Evolutionary conservation across 192 early-diverging fungal species (phyloP), one percentile per base, ranked within the genome.

Genomic region (Paraglomus occultum): DNA sequence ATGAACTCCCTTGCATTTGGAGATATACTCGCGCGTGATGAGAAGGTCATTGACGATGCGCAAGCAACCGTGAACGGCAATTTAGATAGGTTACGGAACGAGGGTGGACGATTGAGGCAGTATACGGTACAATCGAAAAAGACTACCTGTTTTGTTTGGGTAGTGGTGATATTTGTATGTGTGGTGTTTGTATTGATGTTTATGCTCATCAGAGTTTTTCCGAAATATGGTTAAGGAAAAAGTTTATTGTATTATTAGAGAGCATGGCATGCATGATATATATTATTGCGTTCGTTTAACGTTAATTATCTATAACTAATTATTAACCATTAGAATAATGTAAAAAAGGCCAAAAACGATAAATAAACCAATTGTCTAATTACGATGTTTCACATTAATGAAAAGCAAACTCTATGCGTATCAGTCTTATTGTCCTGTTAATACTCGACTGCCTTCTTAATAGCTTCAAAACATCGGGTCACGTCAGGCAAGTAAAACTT

Each of bases 401-500:
- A 31, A 31, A 31, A 31, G 31, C 31, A 31, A 31, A 31, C 31
- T 31, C 31, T 31, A 31, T 31, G 3, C 31, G 31, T 31, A 31
- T 31, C 31, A 31, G 31, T 31, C 31, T 31, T 31, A 31, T 31
- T 31, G 31, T 31, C 31, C 3, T 65, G n/a, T 76, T 83, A 93
- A 73, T 88, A 98, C 39, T 86, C 80, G 64, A 94, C 76, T 6
- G 85, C 83, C 23, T 85, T 87, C 71, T 92, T 91, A 73, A 98
- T 95, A 31, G 90, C 94, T 73, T 98, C 95, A 63, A 82, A 88
- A 66, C 89, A 89, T 17, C 94, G 82, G 50, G 92, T 86, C 63
- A 89, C 87, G 58, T 87, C 87, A 4, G 96, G 96, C 60, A 96
- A 85, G 75, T 96, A 97, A 75, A 98, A 91, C 76, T 90, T 90